These are phyloP conservation scores for Colletotrichum gloeosporioides DNA, from an alignment of 2,329 filamentous ascomycete species.

Conservation along the genomic window DNA sequence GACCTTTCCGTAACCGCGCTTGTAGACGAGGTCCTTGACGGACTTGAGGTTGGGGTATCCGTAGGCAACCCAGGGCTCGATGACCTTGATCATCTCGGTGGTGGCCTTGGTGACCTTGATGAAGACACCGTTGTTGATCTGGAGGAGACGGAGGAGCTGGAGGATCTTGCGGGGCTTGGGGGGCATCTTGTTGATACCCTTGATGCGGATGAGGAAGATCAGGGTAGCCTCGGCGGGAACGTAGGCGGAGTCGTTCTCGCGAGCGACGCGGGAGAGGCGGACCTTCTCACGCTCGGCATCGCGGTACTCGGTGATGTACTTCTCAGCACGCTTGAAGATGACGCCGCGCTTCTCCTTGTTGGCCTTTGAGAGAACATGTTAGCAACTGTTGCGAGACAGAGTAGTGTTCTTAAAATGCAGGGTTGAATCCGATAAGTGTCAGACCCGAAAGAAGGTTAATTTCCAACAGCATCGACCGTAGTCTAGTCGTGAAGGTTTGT, in stretches of 20 bases:
- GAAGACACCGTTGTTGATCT: slow-evolving; percentile 99
- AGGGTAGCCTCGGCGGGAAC: slow-evolving; percentile 94
- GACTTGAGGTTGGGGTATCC: slow-evolving; percentile 99
- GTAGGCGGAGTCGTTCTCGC: slow-evolving; percentile 92
- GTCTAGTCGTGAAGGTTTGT: slow-evolving; percentile 92
- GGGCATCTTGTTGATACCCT: slow-evolving; percentile 99
- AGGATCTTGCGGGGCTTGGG: slow-evolving; percentile 99
- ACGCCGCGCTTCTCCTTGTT: slow-evolving; percentile 98
- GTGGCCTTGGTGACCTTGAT: slow-evolving; percentile 98
- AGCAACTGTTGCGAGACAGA: background rate
- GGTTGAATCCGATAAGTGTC: slow-evolving; percentile 55
- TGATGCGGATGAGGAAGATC: slow-evolving; percentile 98
- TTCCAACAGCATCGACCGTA: slow-evolving; percentile 94
- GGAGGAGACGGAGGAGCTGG: slow-evolving; percentile 97
- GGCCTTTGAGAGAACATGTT: slow-evolving; percentile 61
- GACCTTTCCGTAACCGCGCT: slow-evolving; percentile 99
- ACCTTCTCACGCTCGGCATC: slow-evolving; percentile 98
- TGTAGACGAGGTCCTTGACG: slow-evolving; percentile 99
- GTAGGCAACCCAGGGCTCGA: slow-evolving; percentile 99
- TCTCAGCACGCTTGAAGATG: slow-evolving; percentile 99
- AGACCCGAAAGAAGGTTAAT: slow-evolving; percentile 99
- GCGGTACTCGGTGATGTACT: slow-evolving; percentile 99
- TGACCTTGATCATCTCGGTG: slow-evolving; percentile 94
- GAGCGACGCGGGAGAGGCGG: slow-evolving; percentile 86
- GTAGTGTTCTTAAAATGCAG: slow-evolving; percentile 22